Percentiles rank a stretch among this genome's conserved stretches.
Evolutionary conservation across 1,139 yeast genomes (phyloP).

Genomic region (Pneumocystis sp.): DNA sequence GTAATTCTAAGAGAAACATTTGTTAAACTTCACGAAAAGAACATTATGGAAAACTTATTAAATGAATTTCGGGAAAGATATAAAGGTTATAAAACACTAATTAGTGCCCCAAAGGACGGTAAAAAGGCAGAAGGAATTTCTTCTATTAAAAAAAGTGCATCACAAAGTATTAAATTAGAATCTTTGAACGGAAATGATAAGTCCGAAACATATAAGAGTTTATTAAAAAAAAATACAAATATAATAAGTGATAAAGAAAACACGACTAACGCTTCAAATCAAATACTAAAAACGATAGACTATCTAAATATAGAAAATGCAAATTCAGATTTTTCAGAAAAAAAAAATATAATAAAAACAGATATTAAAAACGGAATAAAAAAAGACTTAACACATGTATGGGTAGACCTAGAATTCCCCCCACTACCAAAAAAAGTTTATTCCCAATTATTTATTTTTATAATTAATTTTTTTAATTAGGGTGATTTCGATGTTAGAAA

Average conservation of each 20-base stretch:
- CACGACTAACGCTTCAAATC: not conserved
- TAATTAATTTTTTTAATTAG: not conserved
- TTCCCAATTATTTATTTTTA: conserved; percentile 24
- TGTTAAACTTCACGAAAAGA: conserved; percentile 57
- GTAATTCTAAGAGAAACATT: conserved; percentile 61
- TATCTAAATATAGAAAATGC: not conserved
- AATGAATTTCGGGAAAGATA: conserved; percentile 75
- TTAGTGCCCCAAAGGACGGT: conserved; percentile 38
- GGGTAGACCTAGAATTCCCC: conserved; percentile 39
- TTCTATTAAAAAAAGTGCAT: conserved; percentile 13
- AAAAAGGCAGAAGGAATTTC: conserved; percentile 40
- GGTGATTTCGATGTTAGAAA: conserved; percentile 40
- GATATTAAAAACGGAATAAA: conserved; percentile 33
- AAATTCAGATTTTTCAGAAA: conserved; percentile 1
- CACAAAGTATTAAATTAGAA: conserved; percentile 2
- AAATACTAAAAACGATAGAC: not conserved
- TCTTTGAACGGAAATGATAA: conserved; percentile 3
- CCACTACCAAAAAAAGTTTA: conserved; percentile 68
- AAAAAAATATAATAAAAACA: conserved; percentile 16
- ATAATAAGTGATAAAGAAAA: conserved; percentile 1
- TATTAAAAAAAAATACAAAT: conserved; percentile 4
- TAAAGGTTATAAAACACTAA: conserved; percentile 44
- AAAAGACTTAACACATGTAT: not conserved
- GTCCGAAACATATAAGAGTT: not conserved
- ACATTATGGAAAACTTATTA: conserved; percentile 53